Evolutionary conservation across 2,329 filamentous ascomycete genomes (phyloP), one percentile per base, ranked within the genome.

Genomic region (Elsinoe necatrix): DNA sequence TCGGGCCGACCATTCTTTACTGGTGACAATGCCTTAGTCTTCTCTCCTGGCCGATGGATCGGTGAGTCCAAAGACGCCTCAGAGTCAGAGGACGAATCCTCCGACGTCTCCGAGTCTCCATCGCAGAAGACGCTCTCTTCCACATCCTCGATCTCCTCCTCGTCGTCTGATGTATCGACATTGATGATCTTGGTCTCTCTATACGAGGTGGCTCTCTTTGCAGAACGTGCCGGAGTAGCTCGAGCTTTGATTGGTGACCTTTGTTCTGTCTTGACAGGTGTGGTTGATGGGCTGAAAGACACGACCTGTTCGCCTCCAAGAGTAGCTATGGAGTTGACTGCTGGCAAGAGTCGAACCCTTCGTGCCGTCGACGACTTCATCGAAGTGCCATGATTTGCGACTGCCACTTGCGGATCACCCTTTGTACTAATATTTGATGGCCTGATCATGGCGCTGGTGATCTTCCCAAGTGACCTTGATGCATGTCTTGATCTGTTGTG

Each of bases 71-170:
- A n/a, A 16, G 48, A 52, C 18, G 20, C 25, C 14, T 56, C 54
- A n/a, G 41, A 47, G 20, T 37, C 54, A 20, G 23, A 45, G 4
- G 34, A 21, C 6, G n/a, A 18, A 7, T 34, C 29, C 16, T 47
- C 39, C 14, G 41, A 56, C 6, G 14, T 20, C 12, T 56, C 54
- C 2, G 29, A 14, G 2, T 21, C 20, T 7, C 31, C 66, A 11
- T 64, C 67, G 48, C 67, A 68, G 64, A 64, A 67, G 11, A 69
- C 63, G 61, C 68, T 69, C 58, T 69, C 66, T 48, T 70, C 67
- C 3, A 66, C 48, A 39, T 69, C 66, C 6, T 58, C 54, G 37
- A 45, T 27, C 7, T 65, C 64, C 27, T 63, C 63, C 1, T 59
- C 57, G 6, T 63, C 61, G 16, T 58, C 55, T 1, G 48, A 52